Conservation (phyloP, 352 stramenopile genomes). For the Halophytophthora batemanensis region DNA sequence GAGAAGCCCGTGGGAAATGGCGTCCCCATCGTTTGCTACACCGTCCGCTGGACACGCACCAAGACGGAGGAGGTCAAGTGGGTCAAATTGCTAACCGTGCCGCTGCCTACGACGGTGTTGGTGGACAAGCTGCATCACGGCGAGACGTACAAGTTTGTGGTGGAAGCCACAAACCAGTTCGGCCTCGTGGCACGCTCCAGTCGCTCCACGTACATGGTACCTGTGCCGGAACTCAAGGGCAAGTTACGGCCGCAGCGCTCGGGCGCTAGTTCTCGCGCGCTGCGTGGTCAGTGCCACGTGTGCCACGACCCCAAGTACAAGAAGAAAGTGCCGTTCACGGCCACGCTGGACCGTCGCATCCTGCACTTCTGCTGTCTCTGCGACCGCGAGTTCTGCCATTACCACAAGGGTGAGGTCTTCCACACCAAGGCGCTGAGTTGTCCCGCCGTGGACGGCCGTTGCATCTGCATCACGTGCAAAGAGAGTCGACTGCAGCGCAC, state of each 20-base stretch:
- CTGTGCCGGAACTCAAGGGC: conserved; percentile 67
- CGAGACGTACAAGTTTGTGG: conserved; percentile 84
- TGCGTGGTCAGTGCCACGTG: conserved; percentile 73
- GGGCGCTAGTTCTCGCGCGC: conserved; percentile 22
- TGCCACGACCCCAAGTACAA: conserved; percentile 60
- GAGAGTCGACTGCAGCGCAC: conserved; percentile 55
- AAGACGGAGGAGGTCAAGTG: conserved; percentile 79
- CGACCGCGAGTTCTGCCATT: conserved; percentile 81
- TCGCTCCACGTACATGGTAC: conserved; percentile 85
- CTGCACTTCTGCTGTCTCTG: conserved; percentile 82
- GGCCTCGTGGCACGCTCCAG: conserved; percentile 71
- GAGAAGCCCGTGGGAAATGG: conserved; percentile 76
- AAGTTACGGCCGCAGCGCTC: conserved; percentile 46
- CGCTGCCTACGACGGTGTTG: conserved; percentile 56
- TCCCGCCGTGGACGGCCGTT: conserved; percentile 72
- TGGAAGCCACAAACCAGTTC: conserved; percentile 81
- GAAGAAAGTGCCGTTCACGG: conserved; percentile 66
- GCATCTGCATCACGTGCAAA: conserved; percentile 73
- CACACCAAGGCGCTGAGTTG: conserved; percentile 80
- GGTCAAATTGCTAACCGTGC: conserved; percentile 66
- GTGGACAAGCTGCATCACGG: conserved; percentile 68
- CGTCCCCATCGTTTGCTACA: conserved; percentile 82
- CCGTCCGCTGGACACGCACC: conserved; percentile 70
- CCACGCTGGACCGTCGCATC: conserved; percentile 62
- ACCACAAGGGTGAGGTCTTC: conserved; percentile 75